Percentiles rank a stretch among this genome's conserved stretches.
Evolutionary conservation across 306 rosid genomes (phyloP).

Genomic region (Malus orientalis): DNA sequence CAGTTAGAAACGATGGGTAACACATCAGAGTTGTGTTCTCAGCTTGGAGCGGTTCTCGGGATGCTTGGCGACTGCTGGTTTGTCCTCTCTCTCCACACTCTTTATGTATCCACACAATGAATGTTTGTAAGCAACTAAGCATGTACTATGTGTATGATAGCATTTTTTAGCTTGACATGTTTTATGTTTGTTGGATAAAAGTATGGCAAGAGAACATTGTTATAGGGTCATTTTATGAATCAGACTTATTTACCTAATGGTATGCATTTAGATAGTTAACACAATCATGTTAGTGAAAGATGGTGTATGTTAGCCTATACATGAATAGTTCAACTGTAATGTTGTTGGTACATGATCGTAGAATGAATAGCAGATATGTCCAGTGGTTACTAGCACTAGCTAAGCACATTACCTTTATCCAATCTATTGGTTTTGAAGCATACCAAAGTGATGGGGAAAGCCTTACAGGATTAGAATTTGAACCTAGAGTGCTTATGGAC

Average conservation of each 20-base stretch:
- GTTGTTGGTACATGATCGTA: neutral
- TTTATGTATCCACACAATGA: neutral
- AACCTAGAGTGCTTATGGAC: neutral
- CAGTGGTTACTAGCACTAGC: neutral
- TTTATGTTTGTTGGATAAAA: neutral
- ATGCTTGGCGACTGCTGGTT: conserved; percentile 99
- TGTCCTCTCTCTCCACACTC: conserved; percentile 17
- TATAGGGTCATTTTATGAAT: neutral
- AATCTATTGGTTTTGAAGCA: neutral
- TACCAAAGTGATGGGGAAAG: neutral
- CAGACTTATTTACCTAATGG: neutral
- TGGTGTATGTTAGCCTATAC: neutral
- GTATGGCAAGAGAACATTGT: neutral
- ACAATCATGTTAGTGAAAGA: neutral
- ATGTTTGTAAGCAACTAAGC: neutral
- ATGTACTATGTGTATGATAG: neutral
- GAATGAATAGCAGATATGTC: neutral
- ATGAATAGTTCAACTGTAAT: neutral
- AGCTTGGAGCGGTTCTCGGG: conserved; percentile 97
- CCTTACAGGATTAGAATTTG: neutral
- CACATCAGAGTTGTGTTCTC: conserved; percentile 83
- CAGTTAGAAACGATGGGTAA: conserved; percentile 65
- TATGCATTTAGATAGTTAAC: neutral
- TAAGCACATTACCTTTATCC: neutral
- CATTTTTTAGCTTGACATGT: neutral